phyloP scores from a whole-genome alignment of 495 filamentous ascomycete species.

The Talaromyces wortmannii region DNA sequence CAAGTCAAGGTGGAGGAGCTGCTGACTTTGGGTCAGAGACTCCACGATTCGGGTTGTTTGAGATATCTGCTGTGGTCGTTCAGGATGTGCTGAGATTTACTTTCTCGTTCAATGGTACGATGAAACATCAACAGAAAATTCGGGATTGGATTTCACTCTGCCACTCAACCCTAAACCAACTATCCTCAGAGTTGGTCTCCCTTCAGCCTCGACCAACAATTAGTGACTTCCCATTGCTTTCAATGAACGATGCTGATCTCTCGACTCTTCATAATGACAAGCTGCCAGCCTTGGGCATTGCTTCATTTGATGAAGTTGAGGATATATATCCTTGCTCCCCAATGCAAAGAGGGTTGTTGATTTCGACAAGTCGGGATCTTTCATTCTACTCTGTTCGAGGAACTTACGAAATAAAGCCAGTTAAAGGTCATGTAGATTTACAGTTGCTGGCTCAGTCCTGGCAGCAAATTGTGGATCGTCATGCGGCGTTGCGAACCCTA shows the following conservation, averaged over 20 bases:
- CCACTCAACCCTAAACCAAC: constrained; percentile 42
- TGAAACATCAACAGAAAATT: constrained; percentile 51
- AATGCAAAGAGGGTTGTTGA: constrained; percentile 61
- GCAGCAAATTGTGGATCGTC: constrained; percentile 40
- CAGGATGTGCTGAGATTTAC: constrained; percentile 55
- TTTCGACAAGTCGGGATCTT: constrained; percentile 49
- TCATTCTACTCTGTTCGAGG: constrained; percentile 55
- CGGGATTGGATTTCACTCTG: constrained; percentile 53
- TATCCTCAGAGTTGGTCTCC: constrained; percentile 41
- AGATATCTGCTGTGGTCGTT: constrained; percentile 54
- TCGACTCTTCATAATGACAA: constrained; percentile 34
- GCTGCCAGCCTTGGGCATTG: constrained; percentile 42
- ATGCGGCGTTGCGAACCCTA: constrained; percentile 44
- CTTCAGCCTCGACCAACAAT: constrained; percentile 47
- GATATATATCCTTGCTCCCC: constrained; percentile 61
- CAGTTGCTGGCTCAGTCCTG: constrained; percentile 36
- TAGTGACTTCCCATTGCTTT: constrained; percentile 56
- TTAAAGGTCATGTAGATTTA: constrained; percentile 21
- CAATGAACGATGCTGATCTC: constrained; percentile 52
- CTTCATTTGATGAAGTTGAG: constrained; percentile 38
- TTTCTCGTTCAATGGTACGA: constrained; percentile 56
- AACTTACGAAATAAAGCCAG: constrained; percentile 49
- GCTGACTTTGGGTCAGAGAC: constrained; percentile 50
- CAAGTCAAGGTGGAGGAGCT: constrained; percentile 35
- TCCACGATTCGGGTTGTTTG: constrained; percentile 60